Evolutionary conservation across 2,329 filamentous ascomycete species (phyloP), one percentile per base, ranked within the genome.

Genomic region (Thelonectria discophora): DNA sequence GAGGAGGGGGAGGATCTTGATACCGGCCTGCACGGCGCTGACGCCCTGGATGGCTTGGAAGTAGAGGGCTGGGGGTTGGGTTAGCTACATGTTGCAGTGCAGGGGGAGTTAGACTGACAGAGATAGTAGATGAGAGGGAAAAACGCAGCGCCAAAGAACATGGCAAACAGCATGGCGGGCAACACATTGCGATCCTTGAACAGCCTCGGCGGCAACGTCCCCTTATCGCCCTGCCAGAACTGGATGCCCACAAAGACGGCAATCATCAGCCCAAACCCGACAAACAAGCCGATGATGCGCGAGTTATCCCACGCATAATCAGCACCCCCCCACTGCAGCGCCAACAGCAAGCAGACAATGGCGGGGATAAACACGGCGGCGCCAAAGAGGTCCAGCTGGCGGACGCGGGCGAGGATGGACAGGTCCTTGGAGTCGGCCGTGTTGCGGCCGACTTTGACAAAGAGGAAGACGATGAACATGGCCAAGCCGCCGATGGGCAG

Each of bases 241-340:
- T 84, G 81, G 11, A 84, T 73, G 52, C 70, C 77, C 40, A 82
- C 65, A 62, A 88, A 89, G 27, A 81, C 64, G 57, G 72, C 57
- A 15, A 78, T 73, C 72, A 86, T 79, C 18, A 78, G 71, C 1
- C 72, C 82, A n/a, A 79, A 80, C 4, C 82, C 81, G 9, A 81
- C 76, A 55, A 87, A 81, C 18, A 87, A 74, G 1, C 82, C 83
- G 39, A 86, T 82, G 51, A 86, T 77, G 21, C 73, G 76, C 12
- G 78, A 72, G 73, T 77, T 79, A 58, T 71, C 76, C 85, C 85
- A 88, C 4, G 84, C 52, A 56, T 83, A 82, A 21, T 80, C 72
- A 40, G 80, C 75, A 9, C 86, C 86, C 13, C 84, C 86, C 81
- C 83, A 87, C 66, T 87, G 81, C 39, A 88, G 75, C 8, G 84